Evolutionary conservation across 2,329 filamentous ascomycete species (phyloP).

Genomic region (Periconia sp.): DNA sequence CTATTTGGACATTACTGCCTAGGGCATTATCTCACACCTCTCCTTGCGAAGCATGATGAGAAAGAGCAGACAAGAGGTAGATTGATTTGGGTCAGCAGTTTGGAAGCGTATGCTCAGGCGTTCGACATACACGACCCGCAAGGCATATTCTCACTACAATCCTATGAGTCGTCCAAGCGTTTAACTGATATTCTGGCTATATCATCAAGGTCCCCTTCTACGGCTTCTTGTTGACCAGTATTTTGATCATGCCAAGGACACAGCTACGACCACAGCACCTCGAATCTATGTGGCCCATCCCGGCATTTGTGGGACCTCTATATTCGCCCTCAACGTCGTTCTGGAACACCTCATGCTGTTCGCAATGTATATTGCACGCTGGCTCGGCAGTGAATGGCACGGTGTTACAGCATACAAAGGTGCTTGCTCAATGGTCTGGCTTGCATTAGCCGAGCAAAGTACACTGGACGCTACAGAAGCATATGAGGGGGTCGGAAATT

Average conservation of each 20-base stretch:
- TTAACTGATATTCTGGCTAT: slow-evolving; percentile 84
- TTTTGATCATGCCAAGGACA: slow-evolving; percentile 17
- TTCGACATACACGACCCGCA: slow-evolving; percentile 78
- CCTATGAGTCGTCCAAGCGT: slow-evolving; percentile 89
- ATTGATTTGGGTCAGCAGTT: slow-evolving; percentile 85
- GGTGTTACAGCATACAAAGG: slow-evolving; percentile 74
- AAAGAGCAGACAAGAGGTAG: slow-evolving; percentile 59
- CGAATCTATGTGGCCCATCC: slow-evolving; percentile 83
- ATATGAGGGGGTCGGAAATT: slow-evolving; percentile 70
- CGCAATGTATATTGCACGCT: slow-evolving; percentile 75
- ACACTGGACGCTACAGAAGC: slow-evolving; percentile 63
- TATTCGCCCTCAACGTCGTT: slow-evolving; percentile 75
- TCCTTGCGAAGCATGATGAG: slow-evolving; percentile 63
- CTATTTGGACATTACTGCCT: slow-evolving; percentile 96
- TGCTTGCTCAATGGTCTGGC: slow-evolving; percentile 77
- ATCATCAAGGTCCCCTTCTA: slow-evolving; percentile 71
- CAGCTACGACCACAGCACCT: slow-evolving; percentile 50
- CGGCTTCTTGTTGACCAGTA: slow-evolving; percentile 49
- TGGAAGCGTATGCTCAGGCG: slow-evolving; percentile 68
- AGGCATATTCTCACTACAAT: slow-evolving; percentile 63
- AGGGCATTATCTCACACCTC: slow-evolving; percentile 76
- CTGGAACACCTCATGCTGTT: slow-evolving; percentile 73
- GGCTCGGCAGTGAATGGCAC: slow-evolving; percentile 89
- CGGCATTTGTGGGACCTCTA: slow-evolving; percentile 81
- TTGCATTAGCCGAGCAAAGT: slow-evolving; percentile 71